Evolutionary conservation across 2,329 filamentous ascomycete species (phyloP).

Genomic region (Fusarium fracticaudum): DNA sequence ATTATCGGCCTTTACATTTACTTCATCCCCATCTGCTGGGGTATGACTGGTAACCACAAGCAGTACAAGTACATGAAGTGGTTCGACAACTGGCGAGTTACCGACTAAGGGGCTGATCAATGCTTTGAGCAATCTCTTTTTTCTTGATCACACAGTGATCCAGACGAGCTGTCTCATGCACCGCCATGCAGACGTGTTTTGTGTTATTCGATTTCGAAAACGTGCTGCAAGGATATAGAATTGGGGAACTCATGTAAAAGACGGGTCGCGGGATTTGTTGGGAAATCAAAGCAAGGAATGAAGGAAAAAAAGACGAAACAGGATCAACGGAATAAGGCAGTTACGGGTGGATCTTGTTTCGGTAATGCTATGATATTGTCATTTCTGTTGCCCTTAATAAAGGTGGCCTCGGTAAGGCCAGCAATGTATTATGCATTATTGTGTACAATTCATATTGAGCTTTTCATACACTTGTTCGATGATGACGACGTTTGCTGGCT

Average conservation of each 20-base stretch:
- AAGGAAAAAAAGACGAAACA: slow-evolving; percentile 36
- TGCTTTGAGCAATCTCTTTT: slow-evolving; percentile 11
- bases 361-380: slow-evolving; percentile 45
- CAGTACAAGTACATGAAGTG: slow-evolving; percentile 94
- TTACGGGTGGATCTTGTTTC: slow-evolving; percentile 37
- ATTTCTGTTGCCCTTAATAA: slow-evolving; percentile 31
- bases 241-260: slow-evolving; percentile 34
- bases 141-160: slow-evolving; percentile 23
- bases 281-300: slow-evolving; percentile 31
- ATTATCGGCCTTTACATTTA: slow-evolving; percentile 86
- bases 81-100: slow-evolving; percentile 87
- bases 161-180: slow-evolving; percentile 24
- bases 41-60: slow-evolving; percentile 86
- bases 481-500: slow-evolving; percentile 38
- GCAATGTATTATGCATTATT: slow-evolving; percentile 48
- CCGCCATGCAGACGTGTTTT: slow-evolving; percentile 18
- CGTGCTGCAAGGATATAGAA: slow-evolving; percentile 33
- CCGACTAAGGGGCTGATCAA: slow-evolving; percentile 58
- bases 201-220: slow-evolving; percentile 26
- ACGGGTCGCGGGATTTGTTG: slow-evolving; percentile 29
- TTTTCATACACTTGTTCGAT: slow-evolving; percentile 41
- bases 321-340: slow-evolving; percentile 34
- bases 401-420: slow-evolving; percentile 31
- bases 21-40: slow-evolving; percentile 95
- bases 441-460: slow-evolving; percentile 43